Conservation (phyloP, 2,329 filamentous ascomycete species). For the Nemania serpens region DNA sequence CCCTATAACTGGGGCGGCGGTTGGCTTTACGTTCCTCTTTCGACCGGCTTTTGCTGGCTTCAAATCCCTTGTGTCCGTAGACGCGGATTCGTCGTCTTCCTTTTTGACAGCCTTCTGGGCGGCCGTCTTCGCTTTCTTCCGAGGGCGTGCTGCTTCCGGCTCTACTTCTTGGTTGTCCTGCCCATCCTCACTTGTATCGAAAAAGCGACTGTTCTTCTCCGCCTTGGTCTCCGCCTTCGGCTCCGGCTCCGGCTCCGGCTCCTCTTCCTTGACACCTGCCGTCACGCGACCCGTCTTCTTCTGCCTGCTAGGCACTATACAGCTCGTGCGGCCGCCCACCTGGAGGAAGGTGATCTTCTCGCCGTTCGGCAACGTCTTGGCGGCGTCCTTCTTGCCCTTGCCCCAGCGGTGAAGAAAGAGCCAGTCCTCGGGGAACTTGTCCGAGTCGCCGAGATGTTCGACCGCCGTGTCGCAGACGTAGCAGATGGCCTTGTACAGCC, state of each 20-base stretch:
- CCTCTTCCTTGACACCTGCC: slow-evolving; percentile 47
- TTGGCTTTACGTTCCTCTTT: slow-evolving; percentile 33
- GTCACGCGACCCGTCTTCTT: slow-evolving; percentile 68
- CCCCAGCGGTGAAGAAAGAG: slow-evolving; percentile 88
- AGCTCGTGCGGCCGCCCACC: slow-evolving; percentile 89
- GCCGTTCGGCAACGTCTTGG: slow-evolving; percentile 75
- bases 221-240: background rate
- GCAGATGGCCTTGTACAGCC: slow-evolving; percentile 73
- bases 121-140: slow-evolving; percentile 31
- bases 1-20: slow-evolving; percentile 22
- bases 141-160: slow-evolving; percentile 23
- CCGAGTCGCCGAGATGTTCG: slow-evolving; percentile 78
- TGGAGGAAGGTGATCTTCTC: slow-evolving; percentile 85
- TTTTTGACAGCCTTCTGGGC: slow-evolving; percentile 33
- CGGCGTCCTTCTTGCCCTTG: slow-evolving; percentile 77
- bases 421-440: slow-evolving; percentile 85
- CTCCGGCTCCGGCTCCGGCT: slow-evolving; percentile 17
- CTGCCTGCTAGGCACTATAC: slow-evolving; percentile 82
- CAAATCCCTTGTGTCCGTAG: background rate
- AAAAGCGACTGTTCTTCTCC: slow-evolving; percentile 23
- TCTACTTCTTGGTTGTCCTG: slow-evolving; percentile 2
- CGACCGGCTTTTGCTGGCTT: slow-evolving; percentile 29
- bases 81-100: slow-evolving; percentile 34
- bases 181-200: slow-evolving; percentile 2
- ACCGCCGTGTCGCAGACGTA: slow-evolving; percentile 82